Evolutionary conservation across 768 basidiomycete genomes (phyloP).

Genomic region (Leccinum incarnatum): DNA sequence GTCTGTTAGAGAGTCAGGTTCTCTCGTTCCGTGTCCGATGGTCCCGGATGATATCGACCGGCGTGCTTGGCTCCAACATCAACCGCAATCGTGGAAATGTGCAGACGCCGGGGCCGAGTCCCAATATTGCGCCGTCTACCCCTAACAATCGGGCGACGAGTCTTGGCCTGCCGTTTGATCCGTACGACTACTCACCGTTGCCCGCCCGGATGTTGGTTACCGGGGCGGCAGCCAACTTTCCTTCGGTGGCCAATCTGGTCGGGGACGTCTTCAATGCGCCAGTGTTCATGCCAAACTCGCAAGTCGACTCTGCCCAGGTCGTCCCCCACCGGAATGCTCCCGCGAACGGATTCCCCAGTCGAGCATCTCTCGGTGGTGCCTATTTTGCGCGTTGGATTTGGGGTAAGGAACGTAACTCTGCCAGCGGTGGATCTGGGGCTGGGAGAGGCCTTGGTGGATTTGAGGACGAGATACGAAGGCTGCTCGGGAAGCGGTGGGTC

Average conservation of each 20-base stretch:
- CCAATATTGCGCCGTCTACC: conserved; percentile 11
- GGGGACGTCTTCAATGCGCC: conserved; percentile 83
- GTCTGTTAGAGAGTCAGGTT: conserved; percentile 78
- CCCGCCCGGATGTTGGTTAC: conserved; percentile 67
- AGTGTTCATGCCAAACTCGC: conserved; percentile 70
- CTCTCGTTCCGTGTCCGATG: conserved; percentile 81
- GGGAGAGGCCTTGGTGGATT: conserved; percentile 53
- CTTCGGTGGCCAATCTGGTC: conserved; percentile 72
- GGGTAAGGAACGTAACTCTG: conserved; percentile 55
- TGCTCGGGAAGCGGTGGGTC: conserved; percentile 74
- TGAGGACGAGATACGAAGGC: conserved; percentile 74
- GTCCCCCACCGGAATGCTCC: conserved; percentile 72
- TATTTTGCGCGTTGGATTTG: conserved; percentile 86
- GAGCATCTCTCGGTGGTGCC: conserved; percentile 70
- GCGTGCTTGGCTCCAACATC: conserved; percentile 52
- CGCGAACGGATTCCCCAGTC: conserved; percentile 61
- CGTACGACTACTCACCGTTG: conserved; percentile 66
- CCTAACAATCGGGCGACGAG: conserved; percentile 33
- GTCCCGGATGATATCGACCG: conserved; percentile 68
- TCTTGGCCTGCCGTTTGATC: conserved; percentile 72
- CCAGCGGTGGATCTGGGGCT: conserved; percentile 29
- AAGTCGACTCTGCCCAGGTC: conserved; percentile 74
- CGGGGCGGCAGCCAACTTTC: conserved; percentile 84
- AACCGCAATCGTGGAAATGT: conserved; percentile 33
- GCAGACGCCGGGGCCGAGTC: conserved; percentile 30